Base-by-base conservation (phyloP, 306 rosid species). In the Medicago lupulina region DNA sequence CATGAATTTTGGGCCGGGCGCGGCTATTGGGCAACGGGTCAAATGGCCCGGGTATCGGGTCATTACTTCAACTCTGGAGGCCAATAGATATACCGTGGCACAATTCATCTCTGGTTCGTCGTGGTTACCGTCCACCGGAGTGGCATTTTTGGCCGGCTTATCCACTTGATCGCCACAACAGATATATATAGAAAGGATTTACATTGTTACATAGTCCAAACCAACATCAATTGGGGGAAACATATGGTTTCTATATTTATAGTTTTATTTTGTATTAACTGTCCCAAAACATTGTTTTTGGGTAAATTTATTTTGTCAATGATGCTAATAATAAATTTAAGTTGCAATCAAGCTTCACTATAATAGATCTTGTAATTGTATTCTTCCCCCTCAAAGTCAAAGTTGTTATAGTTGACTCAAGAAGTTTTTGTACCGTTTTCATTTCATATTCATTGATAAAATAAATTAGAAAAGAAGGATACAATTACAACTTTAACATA, bases 51-150 rank as follows among this genome's bases (percentile, higher is more conserved):
- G 98, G 0, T 91, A 88, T 9, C 92, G 96, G 74, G 96, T 94
- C 50, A 94, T 94, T 14, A 94, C 91, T 0, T 86, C 97, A 0
- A 60, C 74, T 0, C 73, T 86, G 41, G 98, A 94, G 82, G 98
- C 98, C 0, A 21, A 74, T 9, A 82, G 87, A 73, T 94, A 91
- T 81, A 88, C 97, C 0, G 98, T 94, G 59, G 84, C 79, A 1
- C 82, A 86, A 19, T 94, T 94, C 53, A 94, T 94, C 57, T 88
- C 87, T 3, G 98, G 98, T 0, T 82, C 97, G 0, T 74, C 98
- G 0, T 94, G 98, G 98, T 21, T 94, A 65, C 98, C 98, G 0
- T 83, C 97, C 0, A 94, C 98, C 0, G 97, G 97, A 9, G 98
- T 94, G n/a, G 97, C 98, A 0, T 94, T 82, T 76, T 55, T 85